A percentile compares a stretch with the other conserved stretches of the same genome.
Evolutionary conservation across 2,329 filamentous ascomycete genomes (phyloP).

Genomic region (Colletotrichum tropicicola): DNA sequence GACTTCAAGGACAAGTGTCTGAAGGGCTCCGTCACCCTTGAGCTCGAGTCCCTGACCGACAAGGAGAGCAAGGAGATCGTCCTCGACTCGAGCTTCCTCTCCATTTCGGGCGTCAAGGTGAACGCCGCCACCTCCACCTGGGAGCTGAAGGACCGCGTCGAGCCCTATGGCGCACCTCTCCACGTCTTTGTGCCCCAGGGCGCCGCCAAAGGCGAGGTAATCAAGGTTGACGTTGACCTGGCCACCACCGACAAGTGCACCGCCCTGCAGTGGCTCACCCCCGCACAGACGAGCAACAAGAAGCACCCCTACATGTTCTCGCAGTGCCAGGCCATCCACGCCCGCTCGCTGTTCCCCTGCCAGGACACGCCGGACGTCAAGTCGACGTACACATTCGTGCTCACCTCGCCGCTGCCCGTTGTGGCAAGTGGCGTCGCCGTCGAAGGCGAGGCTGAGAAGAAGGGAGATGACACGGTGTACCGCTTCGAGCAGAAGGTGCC

Average conservation of each 20-base stretch:
- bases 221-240: slow-evolving; percentile 72
- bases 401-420: slow-evolving; percentile 88
- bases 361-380: slow-evolving; percentile 98
- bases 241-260: slow-evolving; percentile 90
- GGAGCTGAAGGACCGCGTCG: slow-evolving; percentile 73
- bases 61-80: slow-evolving; percentile 79
- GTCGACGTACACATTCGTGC: slow-evolving; percentile 90
- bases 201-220: slow-evolving; percentile 58
- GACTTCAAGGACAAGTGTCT: slow-evolving; percentile 84
- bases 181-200: slow-evolving; percentile 69
- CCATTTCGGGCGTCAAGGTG: slow-evolving; percentile 76
- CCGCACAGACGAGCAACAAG: slow-evolving; percentile 93
- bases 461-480: slow-evolving; percentile 73
- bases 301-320: slow-evolving; percentile 98
- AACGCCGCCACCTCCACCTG: slow-evolving; percentile 71
- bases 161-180: slow-evolving; percentile 79
- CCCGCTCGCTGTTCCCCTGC: slow-evolving; percentile 92
- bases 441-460: slow-evolving; percentile 54
- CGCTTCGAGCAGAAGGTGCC: slow-evolving; percentile 90
- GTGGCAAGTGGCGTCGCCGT: slow-evolving; percentile 83
- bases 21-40: slow-evolving; percentile 78
- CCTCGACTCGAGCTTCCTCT: slow-evolving; percentile 87
- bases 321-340: slow-evolving; percentile 96
- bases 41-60: slow-evolving; percentile 80
- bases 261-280: slow-evolving; percentile 93